These are phyloP conservation scores for Wickerhamiella bombiphila DNA, from an alignment of 805 yeast species.

Conservation along the genomic window DNA sequence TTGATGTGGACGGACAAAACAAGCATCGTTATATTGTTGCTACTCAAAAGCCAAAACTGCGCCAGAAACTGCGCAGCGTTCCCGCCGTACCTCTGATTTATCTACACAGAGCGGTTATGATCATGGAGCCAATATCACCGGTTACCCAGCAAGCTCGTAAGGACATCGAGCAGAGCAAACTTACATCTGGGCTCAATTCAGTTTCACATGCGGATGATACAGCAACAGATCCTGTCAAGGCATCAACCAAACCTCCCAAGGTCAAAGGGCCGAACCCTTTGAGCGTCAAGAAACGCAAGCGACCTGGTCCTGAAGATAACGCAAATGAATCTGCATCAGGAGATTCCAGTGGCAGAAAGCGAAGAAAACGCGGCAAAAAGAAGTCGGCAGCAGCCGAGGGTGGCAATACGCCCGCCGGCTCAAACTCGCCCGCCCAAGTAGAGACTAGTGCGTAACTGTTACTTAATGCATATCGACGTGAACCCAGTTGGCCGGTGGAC, in stretches of 20 bases:
- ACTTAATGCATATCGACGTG: no score
- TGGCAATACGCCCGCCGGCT: no score
- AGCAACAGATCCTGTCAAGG: constrained; percentile 5
- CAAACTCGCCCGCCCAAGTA: no score
- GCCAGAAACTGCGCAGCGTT: constrained; percentile 52
- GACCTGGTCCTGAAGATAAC: constrained; percentile 7
- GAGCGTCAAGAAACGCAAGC: constrained; percentile 66
- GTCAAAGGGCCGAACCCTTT: constrained; percentile 83
- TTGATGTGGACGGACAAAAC: constrained; percentile 30
- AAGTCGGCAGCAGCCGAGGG: constrained; percentile 1
- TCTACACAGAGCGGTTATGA: constrained; percentile 83
- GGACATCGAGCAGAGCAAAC: constrained; percentile 47
- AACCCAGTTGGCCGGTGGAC: no score
- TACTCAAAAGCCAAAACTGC: constrained; percentile 56
- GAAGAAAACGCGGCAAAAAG: constrained; percentile 16
- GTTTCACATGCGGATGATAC: constrained; percentile 21
- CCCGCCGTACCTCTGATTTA: constrained; percentile 87
- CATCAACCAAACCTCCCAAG: constrained; percentile 13
- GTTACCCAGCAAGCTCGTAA: constrained; percentile 42
- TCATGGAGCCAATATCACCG: constrained; percentile 82
- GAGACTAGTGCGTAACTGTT: no score
- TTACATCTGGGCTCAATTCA: constrained; percentile 68
- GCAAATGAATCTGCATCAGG: constrained; percentile 9
- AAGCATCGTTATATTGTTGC: constrained; percentile 88
- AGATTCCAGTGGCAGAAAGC: constrained; percentile 10